Evolutionary conservation across 306 rosid species (phyloP).

Genomic region (Trichosanthes cucumerina): DNA sequence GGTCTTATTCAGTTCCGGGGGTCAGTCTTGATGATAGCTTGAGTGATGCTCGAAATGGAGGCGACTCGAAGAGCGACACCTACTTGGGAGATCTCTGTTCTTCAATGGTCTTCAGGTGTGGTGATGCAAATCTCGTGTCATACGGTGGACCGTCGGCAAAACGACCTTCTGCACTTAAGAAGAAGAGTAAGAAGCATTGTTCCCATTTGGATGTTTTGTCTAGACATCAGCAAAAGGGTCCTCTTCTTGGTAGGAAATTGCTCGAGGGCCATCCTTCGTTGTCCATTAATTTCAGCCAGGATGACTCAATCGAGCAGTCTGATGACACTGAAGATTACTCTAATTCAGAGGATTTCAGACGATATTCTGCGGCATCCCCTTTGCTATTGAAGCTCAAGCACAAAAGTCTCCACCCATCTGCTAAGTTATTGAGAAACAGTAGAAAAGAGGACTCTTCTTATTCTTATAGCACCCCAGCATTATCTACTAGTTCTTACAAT

Average conservation of each 20-base stretch:
- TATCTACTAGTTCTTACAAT: conserved; percentile 80
- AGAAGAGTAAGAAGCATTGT: conserved; percentile 37
- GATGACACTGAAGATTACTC: conserved; percentile 61
- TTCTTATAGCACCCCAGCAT: conserved; percentile 85
- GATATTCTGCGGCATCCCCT: conserved; percentile 49
- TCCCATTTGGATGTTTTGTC: conserved; percentile 37
- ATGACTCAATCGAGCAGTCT: conserved; percentile 53
- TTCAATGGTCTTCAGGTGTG: conserved; percentile 31
- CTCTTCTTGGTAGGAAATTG: conserved; percentile 28
- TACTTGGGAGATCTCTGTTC: conserved; percentile 36
- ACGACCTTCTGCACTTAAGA: conserved; percentile 25
- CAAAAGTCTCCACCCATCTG: conserved; percentile 45
- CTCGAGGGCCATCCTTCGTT: conserved; percentile 33
- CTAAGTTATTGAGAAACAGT: conserved; percentile 36
- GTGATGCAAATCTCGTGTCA: conserved; percentile 42
- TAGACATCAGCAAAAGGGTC: conserved; percentile 32
- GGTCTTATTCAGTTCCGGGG: conserved; percentile 36
- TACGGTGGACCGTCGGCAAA: conserved; percentile 19
- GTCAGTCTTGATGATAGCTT: conserved; percentile 52
- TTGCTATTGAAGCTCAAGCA: conserved; percentile 52
- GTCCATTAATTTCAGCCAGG: conserved; percentile 24
- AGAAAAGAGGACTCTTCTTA: conserved; percentile 74
- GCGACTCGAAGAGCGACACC: conserved; percentile 50
- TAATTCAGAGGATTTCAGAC: conserved; percentile 55
- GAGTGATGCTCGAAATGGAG: conserved; percentile 58